phyloP scores from a whole-genome alignment of 2,329 filamentous ascomycete species.

The Venturia oleaginea region DNA sequence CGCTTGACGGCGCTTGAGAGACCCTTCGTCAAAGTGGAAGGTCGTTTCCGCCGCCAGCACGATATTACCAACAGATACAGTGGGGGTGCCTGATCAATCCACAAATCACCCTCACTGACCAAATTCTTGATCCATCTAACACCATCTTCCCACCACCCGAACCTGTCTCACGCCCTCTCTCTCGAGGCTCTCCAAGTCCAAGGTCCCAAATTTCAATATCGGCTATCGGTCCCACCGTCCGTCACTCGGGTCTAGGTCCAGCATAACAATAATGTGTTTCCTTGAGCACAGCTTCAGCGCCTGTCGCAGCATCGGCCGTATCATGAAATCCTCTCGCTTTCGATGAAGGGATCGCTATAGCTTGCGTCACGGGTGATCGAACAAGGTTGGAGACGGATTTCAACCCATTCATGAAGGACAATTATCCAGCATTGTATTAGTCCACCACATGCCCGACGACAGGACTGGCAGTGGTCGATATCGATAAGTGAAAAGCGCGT shows the following conservation, averaged over 20 bases:
- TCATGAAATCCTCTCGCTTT: not conserved
- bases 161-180: constrained; percentile 16
- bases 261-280: constrained; percentile 7
- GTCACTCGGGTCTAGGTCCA: not conserved
- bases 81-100: not conserved
- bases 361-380: not conserved
- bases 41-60: no score
- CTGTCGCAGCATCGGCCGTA: not conserved
- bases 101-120: not conserved
- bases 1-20: no score
- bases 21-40: no score
- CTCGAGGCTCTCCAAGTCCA: constrained; percentile 16
- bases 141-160: constrained; percentile 17
- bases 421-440: constrained; percentile 7
- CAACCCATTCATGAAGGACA: not conserved
- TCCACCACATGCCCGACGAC: constrained; percentile 2
- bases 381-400: not conserved
- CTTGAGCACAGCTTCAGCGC: not conserved
- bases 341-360: not conserved
- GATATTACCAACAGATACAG: not conserved
- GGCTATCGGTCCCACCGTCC: constrained; percentile 20
- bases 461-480: constrained; percentile 6
- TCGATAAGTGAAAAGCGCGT: constrained; percentile 2
- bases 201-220: constrained; percentile 18
- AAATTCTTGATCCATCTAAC: constrained; percentile 14